Conservation (phyloP, 352 stramenopile genomes). For the Pythium diclinum region DNA sequence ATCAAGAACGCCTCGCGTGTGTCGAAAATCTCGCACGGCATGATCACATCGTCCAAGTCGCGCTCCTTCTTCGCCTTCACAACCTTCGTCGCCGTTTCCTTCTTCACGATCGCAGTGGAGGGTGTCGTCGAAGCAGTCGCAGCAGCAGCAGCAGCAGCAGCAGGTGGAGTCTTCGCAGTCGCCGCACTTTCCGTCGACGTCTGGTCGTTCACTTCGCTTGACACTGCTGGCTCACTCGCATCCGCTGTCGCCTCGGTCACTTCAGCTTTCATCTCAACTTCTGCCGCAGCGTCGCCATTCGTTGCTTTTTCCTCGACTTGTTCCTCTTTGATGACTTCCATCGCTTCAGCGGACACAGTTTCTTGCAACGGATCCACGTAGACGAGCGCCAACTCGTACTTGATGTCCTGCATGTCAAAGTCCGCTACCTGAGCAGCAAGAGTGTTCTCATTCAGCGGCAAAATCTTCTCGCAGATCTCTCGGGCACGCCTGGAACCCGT, state of each 20-base stretch:
- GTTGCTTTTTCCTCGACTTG: conserved; percentile 23
- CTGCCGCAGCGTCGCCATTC: conserved; percentile 14
- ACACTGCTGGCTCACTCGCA: not conserved
- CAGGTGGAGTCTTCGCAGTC: not conserved
- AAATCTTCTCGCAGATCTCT: conserved; percentile 60
- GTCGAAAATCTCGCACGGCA: conserved; percentile 97
- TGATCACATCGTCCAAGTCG: conserved; percentile 90
- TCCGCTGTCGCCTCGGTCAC: not conserved
- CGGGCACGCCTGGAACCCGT: conserved; percentile 63
- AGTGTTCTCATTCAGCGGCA: conserved; percentile 60
- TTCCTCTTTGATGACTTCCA: conserved; percentile 23
- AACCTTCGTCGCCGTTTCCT: conserved; percentile 36
- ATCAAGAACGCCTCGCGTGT: conserved; percentile 89
- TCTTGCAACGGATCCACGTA: conserved; percentile 49
- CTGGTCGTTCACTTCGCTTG: conserved; percentile 8
- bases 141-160: conserved; percentile 7
- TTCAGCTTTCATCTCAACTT: conserved; percentile 20
- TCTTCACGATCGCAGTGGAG: conserved; percentile 25
- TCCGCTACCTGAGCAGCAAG: conserved; percentile 55
- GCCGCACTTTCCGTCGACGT: not conserved
- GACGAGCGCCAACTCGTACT: conserved; percentile 55
- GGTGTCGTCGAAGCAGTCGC: conserved; percentile 12
- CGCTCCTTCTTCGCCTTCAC: conserved; percentile 37
- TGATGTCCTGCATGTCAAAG: conserved; percentile 81
- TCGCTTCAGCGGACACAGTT: conserved; percentile 12